phyloP scores from a whole-genome alignment of 495 filamentous ascomycete genomes.

The Penicillium coffeae region DNA sequence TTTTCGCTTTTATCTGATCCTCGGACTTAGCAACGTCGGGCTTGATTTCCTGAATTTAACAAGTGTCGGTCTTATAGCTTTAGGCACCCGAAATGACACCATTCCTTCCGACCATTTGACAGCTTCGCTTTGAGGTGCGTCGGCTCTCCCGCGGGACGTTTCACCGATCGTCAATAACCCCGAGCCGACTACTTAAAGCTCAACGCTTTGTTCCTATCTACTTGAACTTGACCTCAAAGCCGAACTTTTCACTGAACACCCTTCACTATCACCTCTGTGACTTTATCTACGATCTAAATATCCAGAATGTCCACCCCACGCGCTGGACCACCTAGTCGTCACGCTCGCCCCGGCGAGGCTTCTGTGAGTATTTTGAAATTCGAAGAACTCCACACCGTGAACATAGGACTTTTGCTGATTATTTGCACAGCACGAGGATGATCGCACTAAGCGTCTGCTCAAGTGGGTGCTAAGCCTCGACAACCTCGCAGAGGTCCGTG shows the following conservation, averaged over 20 bases:
- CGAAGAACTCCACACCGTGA: not conserved
- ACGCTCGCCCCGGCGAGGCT: constrained; percentile 8
- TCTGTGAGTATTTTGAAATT: constrained; percentile 3
- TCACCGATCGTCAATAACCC: no score
- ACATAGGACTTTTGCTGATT: not conserved
- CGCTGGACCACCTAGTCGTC: constrained; percentile 2
- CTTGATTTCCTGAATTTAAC: not conserved
- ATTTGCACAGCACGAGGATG: constrained; percentile 48
- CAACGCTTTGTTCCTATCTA: no score
- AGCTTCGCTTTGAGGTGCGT: no score
- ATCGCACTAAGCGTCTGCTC: constrained; percentile 69
- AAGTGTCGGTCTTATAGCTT: not conserved
- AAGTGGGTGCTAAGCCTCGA: constrained; percentile 62
- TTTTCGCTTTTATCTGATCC: not conserved
- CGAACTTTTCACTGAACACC: no score
- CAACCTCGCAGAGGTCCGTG: constrained; percentile 54
- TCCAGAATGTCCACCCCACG: constrained; percentile 3
- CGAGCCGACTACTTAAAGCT: no score
- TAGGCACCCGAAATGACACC: no score
- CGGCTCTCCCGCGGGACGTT: no score
- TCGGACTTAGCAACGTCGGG: not conserved
- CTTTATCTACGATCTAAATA: constrained; percentile 2
- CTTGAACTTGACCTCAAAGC: no score
- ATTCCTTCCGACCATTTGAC: no score
- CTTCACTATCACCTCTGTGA: not conserved